Evolutionary conservation across 1,284 basidiomycete genomes (phyloP), one percentile per base, ranked within the genome.

Genomic region (Ceratobasidium sp.): DNA sequence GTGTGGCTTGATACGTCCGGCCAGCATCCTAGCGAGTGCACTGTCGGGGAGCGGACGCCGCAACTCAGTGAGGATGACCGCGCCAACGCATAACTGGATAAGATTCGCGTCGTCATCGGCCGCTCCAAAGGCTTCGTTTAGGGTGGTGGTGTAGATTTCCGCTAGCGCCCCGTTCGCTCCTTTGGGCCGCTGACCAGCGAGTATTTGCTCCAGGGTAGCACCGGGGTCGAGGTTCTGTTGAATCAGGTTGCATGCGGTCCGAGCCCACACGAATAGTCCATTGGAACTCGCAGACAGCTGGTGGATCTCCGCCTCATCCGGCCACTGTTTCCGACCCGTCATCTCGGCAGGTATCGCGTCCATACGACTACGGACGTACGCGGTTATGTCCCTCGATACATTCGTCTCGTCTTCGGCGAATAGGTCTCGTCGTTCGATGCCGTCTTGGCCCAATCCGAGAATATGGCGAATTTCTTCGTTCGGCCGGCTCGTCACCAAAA

Each of bases 401-500:
- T 9, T 53, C 3, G 22, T n/a, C 22, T 24, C 22, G 48, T 22
- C 46, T 51, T 65, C 63, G 1, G 22, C 24, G 11, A 53, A 49
- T 14, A 65, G 8, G 31, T 65, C 39, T 5, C 48, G 31, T n/a
- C 11, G 11, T n/a, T n/a, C 3, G 1, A 3, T 19, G 19, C 16
- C 31, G n/a, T 19, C 34, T 37, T 39, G 19, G 11, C 1, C 31
- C 19, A 13, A 2, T n/a, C 2, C 24, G 2, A 54, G 37, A 22
- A 37, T 1, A 2, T 22, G 34, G 19, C 56, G 69, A n/a, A 76
- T 58, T 3, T 64, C 41, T 9, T 58, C 46, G 24, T 58, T 58
- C 3, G 69, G 62, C 1, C 75, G 75, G 19, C 71, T 74, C 7
- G 75, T 76, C 9, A 76, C 49, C 29, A 76, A 29, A 8, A 76